Conservation (phyloP, 2,329 filamentous ascomycete species). For the Fusarium compactum region DNA sequence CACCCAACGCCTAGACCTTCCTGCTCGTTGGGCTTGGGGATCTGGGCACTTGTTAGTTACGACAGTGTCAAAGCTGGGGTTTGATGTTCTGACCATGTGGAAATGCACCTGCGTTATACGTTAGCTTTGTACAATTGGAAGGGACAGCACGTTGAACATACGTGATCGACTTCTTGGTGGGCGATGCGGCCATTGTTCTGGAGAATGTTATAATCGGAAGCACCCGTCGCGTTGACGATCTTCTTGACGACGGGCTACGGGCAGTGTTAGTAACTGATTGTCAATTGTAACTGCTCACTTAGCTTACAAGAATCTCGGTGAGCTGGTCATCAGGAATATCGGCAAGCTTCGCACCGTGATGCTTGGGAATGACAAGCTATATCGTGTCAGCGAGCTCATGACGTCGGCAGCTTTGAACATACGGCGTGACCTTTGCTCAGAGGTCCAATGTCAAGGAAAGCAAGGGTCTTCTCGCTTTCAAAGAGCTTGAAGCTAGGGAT, state of each 20-base stretch:
- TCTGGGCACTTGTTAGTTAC: constrained; percentile 62
- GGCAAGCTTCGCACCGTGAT: constrained; percentile 89
- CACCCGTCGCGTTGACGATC: constrained; percentile 80
- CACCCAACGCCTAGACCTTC: constrained; percentile 86
- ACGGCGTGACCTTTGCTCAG: constrained; percentile 91
- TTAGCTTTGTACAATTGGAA: constrained; percentile 1
- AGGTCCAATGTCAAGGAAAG: constrained; percentile 96
- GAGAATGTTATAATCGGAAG: constrained; percentile 88
- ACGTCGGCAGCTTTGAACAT: constrained; percentile 51
- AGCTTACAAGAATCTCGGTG: constrained; percentile 78
- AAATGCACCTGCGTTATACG: constrained; percentile 79
- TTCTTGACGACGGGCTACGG: constrained; percentile 75
- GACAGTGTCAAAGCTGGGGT: neutral
- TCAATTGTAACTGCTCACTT: neutral
- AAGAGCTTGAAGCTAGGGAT: constrained; percentile 97
- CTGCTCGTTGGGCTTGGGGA: constrained; percentile 88
- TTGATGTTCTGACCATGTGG: constrained; percentile 75
- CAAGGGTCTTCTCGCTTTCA: constrained; percentile 91
- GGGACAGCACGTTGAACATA: constrained; percentile 58
- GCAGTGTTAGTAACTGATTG: constrained; percentile 7
- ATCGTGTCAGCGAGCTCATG: constrained; percentile 14
- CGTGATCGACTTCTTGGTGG: constrained; percentile 93
- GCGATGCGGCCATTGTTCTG: constrained; percentile 96
- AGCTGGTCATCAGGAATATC: constrained; percentile 94
- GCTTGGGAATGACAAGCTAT: constrained; percentile 95